Evolutionary conservation across 495 filamentous ascomycete species (phyloP), one percentile per base, ranked within the genome.

Genomic region (Immersiella caudata): DNA sequence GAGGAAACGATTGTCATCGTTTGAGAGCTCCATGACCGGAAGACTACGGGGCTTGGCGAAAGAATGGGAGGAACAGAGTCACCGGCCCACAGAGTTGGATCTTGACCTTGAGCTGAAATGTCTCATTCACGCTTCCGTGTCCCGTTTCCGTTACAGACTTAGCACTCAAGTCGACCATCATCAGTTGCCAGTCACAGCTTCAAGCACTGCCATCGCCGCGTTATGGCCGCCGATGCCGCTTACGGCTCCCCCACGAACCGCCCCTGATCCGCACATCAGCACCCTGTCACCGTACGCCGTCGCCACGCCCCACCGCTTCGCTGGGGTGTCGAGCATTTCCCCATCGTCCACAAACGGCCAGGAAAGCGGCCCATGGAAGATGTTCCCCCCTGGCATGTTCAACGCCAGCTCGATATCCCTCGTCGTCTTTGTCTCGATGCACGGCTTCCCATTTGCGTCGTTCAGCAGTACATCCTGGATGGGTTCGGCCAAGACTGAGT

Each of bases 371-470:
- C 57, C 57, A 21, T 59, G 57, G 33, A 59, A 59, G 26, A 59
- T 59, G 26, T 59, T 59, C 4, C 57, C 57, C 12, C 57, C 57
- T 1, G 57, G 57, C 57, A 59, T 59, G 57, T 59, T 59, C 12
- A 59, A 25, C 25, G 57, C 57, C 1, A n/a, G 57, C 27, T 59
- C 27, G 33, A 59, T 59, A 5, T 59, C 57, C 18, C 27, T 27
- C 57, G 57, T 59, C 4, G 57, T 59, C 57, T 59, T 59, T 4
- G 27, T 59, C 27, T 59, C 57, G 57, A 59, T 59, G 21, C 57
- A 59, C 14, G 57, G 57, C 12, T 12, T 35, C 33, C 57, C 57
- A 8, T 59, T 16, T 7, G 29, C 18, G 11, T 59, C 57, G 1
- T 14, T 12, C 16, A 59, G 57, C 18, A 59, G 27, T 7, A 59